A percentile compares a stretch with the other conserved stretches of the same genome.
Conservation (phyloP, 108 stramenopile species). For the Discostella stelligeroides region DNA sequence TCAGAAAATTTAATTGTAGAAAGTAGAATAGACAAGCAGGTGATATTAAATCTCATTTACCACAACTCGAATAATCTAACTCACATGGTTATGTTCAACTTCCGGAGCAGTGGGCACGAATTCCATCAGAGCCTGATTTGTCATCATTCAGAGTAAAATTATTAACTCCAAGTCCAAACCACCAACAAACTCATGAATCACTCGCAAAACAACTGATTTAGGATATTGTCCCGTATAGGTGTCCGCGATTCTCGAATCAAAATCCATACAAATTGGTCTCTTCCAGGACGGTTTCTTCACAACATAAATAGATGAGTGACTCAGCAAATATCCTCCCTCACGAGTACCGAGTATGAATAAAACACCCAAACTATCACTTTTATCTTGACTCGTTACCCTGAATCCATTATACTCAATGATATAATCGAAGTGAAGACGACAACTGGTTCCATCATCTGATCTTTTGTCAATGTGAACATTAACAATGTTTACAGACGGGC, state of each 20-base stretch:
- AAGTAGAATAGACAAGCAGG: too few relatives aligned
- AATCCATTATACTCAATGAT: slow-evolving; percentile 11
- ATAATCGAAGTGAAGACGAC: slow-evolving; percentile 19
- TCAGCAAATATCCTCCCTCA: slow-evolving; percentile 32
- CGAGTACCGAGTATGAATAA: slow-evolving; percentile 21
- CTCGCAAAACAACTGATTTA: slow-evolving; percentile 24
- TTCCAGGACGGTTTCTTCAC: slow-evolving; percentile 13
- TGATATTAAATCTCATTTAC: too few relatives aligned
- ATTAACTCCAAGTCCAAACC: slow-evolving; percentile 27
- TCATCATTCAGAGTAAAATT: slow-evolving; percentile 2
- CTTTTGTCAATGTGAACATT: slow-evolving; percentile 17
- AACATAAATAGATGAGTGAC: slow-evolving; percentile 25
- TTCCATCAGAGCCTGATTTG: neutral
- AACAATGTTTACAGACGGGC: slow-evolving; percentile 12
- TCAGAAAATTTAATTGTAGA: too few relatives aligned
- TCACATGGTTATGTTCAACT: neutral
- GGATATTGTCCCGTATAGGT: slow-evolving; percentile 18
- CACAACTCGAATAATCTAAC: too few relatives aligned
- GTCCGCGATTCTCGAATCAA: slow-evolving; percentile 37
- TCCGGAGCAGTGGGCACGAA: neutral
- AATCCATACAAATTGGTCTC: slow-evolving; percentile 20
- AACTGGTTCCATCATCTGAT: slow-evolving; percentile 13
- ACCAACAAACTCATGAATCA: slow-evolving; percentile 33
- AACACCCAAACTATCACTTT: slow-evolving; percentile 12
- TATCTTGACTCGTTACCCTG: neutral